phyloP scores from a whole-genome alignment of 108 stramenopile species.

The Nitzschia palea region DNA sequence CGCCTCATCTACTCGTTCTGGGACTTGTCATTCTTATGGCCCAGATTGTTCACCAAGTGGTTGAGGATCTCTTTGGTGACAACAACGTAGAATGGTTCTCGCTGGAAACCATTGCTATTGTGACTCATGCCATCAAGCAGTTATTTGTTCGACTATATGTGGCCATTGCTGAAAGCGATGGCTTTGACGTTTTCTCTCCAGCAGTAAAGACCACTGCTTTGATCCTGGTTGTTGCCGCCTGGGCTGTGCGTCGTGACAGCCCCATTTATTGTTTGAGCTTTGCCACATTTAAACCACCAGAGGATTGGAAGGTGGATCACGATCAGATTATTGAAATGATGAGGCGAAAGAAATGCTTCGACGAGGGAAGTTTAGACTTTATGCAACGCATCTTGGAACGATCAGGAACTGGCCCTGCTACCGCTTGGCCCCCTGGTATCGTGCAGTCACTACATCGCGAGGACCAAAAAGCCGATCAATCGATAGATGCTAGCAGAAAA shows the following conservation, averaged over 20 bases:
- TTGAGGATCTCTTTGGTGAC: slow-evolving; percentile 65
- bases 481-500: slow-evolving; percentile 86
- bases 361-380: slow-evolving; percentile 82
- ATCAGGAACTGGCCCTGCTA: slow-evolving; percentile 91
- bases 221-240: slow-evolving; percentile 59
- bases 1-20: slow-evolving; percentile 64
- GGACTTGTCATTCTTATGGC: slow-evolving; percentile 66
- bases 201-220: slow-evolving; percentile 77
- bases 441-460: slow-evolving; percentile 66
- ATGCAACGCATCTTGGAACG: slow-evolving; percentile 88
- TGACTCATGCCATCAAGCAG: slow-evolving; percentile 53
- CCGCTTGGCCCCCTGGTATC: slow-evolving; percentile 98
- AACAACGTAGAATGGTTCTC: slow-evolving; percentile 44
- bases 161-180: slow-evolving; percentile 50
- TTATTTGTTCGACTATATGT: slow-evolving; percentile 53
- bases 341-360: slow-evolving; percentile 89
- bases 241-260: slow-evolving; percentile 71
- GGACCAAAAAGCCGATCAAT: slow-evolving; percentile 73
- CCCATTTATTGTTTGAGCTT: slow-evolving; percentile 94
- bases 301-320: slow-evolving; percentile 88
- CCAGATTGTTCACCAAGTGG: slow-evolving; percentile 76
- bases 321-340: slow-evolving; percentile 91
- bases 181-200: slow-evolving; percentile 66
- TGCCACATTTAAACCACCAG: slow-evolving; percentile 93
- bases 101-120: slow-evolving; percentile 55